Conservation (phyloP, 768 basidiomycete genomes). For the Tylopilus felleus region DNA sequence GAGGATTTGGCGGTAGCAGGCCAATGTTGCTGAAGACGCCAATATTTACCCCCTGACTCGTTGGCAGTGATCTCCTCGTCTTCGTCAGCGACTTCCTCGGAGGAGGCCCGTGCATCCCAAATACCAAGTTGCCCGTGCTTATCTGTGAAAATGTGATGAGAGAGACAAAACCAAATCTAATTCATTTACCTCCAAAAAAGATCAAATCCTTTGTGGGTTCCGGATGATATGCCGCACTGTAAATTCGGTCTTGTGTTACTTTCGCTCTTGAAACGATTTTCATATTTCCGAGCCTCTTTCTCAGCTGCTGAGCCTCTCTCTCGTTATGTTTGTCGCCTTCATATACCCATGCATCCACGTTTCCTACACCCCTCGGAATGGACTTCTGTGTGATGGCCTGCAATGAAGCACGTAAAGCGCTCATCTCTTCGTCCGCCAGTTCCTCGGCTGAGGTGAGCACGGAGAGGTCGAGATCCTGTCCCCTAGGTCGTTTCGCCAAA, state of each 20-base stretch:
- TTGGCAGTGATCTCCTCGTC: constrained; percentile 47
- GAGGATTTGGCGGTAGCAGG: constrained; percentile 77
- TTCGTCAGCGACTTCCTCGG: constrained; percentile 64
- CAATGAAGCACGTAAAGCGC: constrained; percentile 45
- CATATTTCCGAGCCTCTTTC: constrained; percentile 50
- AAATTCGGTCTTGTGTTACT: constrained; percentile 71
- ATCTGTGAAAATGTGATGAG: constrained; percentile 43
- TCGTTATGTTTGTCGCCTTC: constrained; percentile 46
- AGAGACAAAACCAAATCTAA: background rate
- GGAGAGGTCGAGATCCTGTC: constrained; percentile 59
- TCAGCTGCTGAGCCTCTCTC: constrained; percentile 50
- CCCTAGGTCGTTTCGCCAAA: constrained; percentile 64
- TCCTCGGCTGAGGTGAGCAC: constrained; percentile 51
- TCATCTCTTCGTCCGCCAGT: constrained; percentile 41
- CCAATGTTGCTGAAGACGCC: constrained; percentile 82
- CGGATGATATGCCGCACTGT: constrained; percentile 79
- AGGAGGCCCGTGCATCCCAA: constrained; percentile 77
- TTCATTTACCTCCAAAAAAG: constrained; percentile 72
- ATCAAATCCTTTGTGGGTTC: constrained; percentile 76
- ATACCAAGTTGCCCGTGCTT: constrained; percentile 82
- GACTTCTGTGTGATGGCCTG: constrained; percentile 35
- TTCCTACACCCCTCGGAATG: constrained; percentile 38
- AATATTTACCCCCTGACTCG: constrained; percentile 72
- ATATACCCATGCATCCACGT: constrained; percentile 51
- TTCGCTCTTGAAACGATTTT: constrained; percentile 76